Evolutionary conservation across 345 rosid genomes (phyloP).

Genomic region (Fremontodendron californicum): DNA sequence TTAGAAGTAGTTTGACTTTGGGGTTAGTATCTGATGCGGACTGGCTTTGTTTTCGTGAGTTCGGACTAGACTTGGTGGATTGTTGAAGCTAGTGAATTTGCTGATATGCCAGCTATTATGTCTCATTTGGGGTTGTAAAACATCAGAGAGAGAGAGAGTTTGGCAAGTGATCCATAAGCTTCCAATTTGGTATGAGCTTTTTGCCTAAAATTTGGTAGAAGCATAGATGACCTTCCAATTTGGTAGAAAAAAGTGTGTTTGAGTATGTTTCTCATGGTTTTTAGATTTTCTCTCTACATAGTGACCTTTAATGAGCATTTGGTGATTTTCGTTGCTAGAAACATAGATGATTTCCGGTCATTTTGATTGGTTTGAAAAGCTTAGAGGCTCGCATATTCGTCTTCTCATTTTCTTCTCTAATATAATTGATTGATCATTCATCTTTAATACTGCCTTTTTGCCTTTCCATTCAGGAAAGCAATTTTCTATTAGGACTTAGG

Average conservation of each 20-base stretch:
- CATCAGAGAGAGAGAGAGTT: not conserved
- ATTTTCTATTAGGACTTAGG: no score
- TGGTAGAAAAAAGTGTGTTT: not conserved
- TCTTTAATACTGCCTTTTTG: not conserved
- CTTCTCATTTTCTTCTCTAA: not conserved
- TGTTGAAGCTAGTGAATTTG: not conserved
- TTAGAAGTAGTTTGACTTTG: not conserved
- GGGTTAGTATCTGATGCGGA: not conserved
- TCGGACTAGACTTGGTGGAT: not conserved
- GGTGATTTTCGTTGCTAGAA: not conserved
- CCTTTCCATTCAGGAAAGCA: not conserved
- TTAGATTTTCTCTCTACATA: no score
- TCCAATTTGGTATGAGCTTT: not conserved
- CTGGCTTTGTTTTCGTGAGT: not conserved
- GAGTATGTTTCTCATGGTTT: not conserved
- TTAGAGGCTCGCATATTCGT: not conserved
- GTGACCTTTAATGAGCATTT: not conserved
- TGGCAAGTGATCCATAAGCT: not conserved
- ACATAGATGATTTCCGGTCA: not conserved
- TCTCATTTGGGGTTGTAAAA: not conserved
- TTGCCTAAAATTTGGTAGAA: not conserved
- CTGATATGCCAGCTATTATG: not conserved
- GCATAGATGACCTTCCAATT: no score
- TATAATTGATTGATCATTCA: not conserved
- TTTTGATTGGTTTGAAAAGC: not conserved